A percentile compares a stretch with the other conserved stretches of the same genome.
Evolutionary conservation across 768 basidiomycete species (phyloP).

Genomic region (Kwoniella europaea): DNA sequence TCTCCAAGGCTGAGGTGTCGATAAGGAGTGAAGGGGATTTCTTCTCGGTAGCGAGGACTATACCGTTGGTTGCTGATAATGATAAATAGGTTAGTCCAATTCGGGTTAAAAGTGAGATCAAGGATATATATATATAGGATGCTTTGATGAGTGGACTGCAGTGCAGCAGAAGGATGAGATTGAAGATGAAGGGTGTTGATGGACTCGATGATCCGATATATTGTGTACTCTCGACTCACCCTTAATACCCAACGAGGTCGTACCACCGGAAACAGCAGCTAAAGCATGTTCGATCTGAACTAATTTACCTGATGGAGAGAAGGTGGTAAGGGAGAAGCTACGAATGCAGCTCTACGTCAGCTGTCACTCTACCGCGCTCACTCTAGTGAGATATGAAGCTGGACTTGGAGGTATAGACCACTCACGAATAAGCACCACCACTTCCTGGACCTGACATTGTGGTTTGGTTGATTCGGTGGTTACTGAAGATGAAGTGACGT

Average conservation of each 20-base stretch:
- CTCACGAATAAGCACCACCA: slow-evolving; percentile 42
- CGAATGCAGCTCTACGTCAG: neutral
- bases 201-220: no score
- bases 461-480: neutral
- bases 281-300: slow-evolving; percentile 99
- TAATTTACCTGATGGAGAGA: slow-evolving; percentile 96
- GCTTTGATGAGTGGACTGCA: neutral
- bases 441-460: slow-evolving; percentile 27
- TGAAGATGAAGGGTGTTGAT: no score
- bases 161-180: no score
- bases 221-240: slow-evolving; percentile 63
- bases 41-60: slow-evolving; percentile 99
- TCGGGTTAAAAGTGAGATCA: no score
- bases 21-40: slow-evolving; percentile 97
- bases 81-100: no score
- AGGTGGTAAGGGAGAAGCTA: slow-evolving; percentile 98
- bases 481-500: neutral
- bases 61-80: slow-evolving; percentile 87
- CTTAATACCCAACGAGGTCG: slow-evolving; percentile 97
- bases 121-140: no score
- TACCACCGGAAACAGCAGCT: slow-evolving; percentile 92
- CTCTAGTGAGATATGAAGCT: no score
- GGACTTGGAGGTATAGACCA: neutral
- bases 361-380: no score
- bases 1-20: slow-evolving; percentile 97